Evolutionary conservation across 2,329 filamentous ascomycete species (phyloP), one percentile per base, ranked within the genome.

Genomic region (Chaetoscypha palmicola): DNA sequence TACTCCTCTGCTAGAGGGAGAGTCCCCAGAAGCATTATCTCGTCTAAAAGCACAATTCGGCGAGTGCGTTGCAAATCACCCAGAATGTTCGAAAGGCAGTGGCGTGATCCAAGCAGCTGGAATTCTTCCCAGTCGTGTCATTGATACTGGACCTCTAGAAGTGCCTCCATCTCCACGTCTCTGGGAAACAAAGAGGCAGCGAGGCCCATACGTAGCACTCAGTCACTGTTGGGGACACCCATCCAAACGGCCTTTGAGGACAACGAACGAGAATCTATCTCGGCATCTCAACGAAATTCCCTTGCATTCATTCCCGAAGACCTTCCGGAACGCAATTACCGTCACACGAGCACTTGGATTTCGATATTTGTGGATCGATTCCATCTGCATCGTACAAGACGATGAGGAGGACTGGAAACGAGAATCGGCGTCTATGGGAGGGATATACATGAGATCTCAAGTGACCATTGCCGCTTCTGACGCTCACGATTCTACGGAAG

Each of bases 401-500:
- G 38, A 47, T 30, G 33, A 28, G 10, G 11, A 17, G n/a, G 47
- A 49, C 38, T 49, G 47, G 47, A 21, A 37, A 17, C 14, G 12
- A 35, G 45, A 49, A 43, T 41, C 47, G 17, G 38, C 38, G 22
- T 23, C 24, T 19, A 49, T 49, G 47, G 44, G 16, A 14, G 21
- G 38, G 19, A 39, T 49, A 17, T 49, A 48, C 23, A 28, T 46
- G 43, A 4, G 45, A 19, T 8, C 37, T 7, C 23, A 39, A 8
- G 23, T 39, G 17, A 39, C 37, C 5, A 11, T 39, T 17, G 37
- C 37, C 4, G 37, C 37, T 26, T 23, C 37, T 26, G 37, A 28
- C 12, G 24, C 24, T 12, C 12, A 12, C 7, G 24, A 28, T 12
- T 28, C 24, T 28, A 28, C 24, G 24, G 12, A 12, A 28, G 24